phyloP scores from a whole-genome alignment of 139 green algal species.

The Coelastrella sp. region DNA sequence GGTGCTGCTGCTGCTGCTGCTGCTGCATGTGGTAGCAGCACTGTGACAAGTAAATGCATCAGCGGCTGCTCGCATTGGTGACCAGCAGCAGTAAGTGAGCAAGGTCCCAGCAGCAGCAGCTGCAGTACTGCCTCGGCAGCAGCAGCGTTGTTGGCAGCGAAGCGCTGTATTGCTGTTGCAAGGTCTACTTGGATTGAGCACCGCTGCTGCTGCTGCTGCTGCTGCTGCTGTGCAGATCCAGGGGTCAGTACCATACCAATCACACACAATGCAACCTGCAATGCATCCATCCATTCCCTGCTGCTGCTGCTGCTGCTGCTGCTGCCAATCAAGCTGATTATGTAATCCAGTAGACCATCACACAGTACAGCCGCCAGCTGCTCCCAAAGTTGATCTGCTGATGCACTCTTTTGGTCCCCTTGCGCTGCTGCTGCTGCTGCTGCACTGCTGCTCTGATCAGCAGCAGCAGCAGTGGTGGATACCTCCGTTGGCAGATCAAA shows the following conservation, averaged over 20 bases:
- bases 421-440: neutral
- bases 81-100: neutral
- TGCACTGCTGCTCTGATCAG: neutral
- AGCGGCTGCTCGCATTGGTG: neutral
- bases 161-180: neutral
- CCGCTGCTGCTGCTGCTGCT: neutral
- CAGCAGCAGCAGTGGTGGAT: neutral
- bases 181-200: neutral
- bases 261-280: neutral
- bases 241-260: neutral
- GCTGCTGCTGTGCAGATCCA: neutral
- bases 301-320: constrained; percentile 24
- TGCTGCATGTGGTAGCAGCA: constrained; percentile 10
- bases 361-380: neutral
- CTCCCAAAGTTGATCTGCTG: too few species aligned
- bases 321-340: neutral
- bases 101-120: neutral
- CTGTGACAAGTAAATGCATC: neutral
- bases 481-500: too few species aligned
- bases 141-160: neutral
- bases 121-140: neutral
- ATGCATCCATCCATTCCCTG: neutral
- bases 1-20: constrained; percentile 8
- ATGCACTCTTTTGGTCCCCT: too few species aligned
- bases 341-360: neutral